These are phyloP conservation scores for Penicillium italicum DNA, from an alignment of 2,329 filamentous ascomycete species.

Conservation along the genomic window DNA sequence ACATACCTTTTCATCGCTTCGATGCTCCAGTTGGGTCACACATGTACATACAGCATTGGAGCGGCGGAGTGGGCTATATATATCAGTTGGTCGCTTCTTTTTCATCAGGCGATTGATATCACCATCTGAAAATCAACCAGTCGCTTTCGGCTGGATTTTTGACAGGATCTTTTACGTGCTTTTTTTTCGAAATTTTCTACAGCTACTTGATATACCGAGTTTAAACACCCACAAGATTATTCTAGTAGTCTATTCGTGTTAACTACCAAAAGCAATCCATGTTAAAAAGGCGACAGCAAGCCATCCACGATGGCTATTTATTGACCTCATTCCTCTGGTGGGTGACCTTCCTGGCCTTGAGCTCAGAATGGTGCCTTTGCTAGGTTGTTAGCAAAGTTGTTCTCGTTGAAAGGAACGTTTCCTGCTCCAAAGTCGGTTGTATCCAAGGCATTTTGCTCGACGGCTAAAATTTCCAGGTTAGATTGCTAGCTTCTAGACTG, in stretches of 20 bases:
- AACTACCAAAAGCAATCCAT: neutral
- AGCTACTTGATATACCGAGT: neutral
- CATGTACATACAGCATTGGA: neutral
- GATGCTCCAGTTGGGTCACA: neutral
- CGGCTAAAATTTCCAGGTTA: constrained; percentile 12
- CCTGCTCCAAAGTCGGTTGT: constrained; percentile 47
- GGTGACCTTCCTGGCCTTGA: neutral
- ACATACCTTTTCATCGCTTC: neutral
- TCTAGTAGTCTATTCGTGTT: neutral
- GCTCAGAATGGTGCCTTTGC: constrained; percentile 34
- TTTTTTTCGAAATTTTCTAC: neutral
- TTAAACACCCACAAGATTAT: neutral
- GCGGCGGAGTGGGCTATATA: neutral
- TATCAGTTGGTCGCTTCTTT: neutral
- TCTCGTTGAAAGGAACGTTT: constrained; percentile 49
- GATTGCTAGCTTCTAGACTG: neutral
- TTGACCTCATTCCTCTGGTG: neutral
- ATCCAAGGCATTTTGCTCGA: constrained; percentile 44
- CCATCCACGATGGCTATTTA: too few relatives aligned
- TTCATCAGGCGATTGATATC: neutral
- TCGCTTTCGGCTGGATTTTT: too few relatives aligned
- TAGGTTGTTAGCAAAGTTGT: constrained; percentile 48
- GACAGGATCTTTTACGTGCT: too few relatives aligned
- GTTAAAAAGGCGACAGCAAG: neutral
- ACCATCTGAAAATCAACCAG: neutral